Evolutionary conservation across 208 protist genomes (phyloP), one percentile per base, ranked within the genome.

Genomic region (Trypanosoma avium): DNA sequence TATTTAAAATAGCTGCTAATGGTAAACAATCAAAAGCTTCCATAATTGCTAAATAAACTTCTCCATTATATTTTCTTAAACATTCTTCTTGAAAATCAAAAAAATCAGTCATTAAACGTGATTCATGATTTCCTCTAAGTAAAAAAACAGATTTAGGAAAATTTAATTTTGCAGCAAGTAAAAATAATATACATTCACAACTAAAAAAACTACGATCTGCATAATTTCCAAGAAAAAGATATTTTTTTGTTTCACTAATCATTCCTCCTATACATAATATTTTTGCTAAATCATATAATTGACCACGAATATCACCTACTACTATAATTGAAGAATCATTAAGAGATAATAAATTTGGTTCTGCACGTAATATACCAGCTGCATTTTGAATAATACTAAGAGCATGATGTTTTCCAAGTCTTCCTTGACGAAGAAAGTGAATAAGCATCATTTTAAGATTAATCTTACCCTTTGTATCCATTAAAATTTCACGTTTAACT

Each of bases 201-300:
- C 83, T 93, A 72, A 98, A 98, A 77, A 92, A 97, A 36, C 98
- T 98, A 46, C 97, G 79, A 68, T 99, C 98, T 3, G 98, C 97
- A 64, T 99, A 99, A 77, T 99, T 98, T 15, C 98, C 97, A 68
- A 99, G 85, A 67, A 99, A 99, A 0, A 99, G 71, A 65, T 98
- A 99, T 61, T 98, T 97, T 4, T 91, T 99, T 24, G 88, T 73
- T 13, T 38, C 55, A 40, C 61, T 70, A 27, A 84, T 68, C 53
- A 74, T 70, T 12, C 90, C 88, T 3, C 70, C 88, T 15, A 92
- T 67, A 24, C 68, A 60, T 22, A 97, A 56, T 35, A 97, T 81
- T 63, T 97, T 92, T 10, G 83, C 69, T 17, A 97, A 60, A 61
- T 97, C 94, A 68, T 94, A 93, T 35, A 96, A 90, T 70, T 98